Conservation (phyloP, 129 eudicot species). For the Rutidosis leptorrhynchoides region DNA sequence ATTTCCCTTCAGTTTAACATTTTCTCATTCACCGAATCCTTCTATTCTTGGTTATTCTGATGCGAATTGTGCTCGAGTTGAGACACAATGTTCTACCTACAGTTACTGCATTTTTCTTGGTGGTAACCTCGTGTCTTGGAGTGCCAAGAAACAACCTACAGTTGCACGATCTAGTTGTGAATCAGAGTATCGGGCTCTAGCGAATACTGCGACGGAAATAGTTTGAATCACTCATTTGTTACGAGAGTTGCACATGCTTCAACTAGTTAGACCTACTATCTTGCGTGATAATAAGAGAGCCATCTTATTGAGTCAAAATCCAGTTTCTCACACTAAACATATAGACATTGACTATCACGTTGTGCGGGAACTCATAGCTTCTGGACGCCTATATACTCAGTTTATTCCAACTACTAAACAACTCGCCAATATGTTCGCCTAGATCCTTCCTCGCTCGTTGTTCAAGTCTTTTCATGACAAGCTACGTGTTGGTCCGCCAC, state of each 20-base stretch:
- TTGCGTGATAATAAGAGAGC: neutral
- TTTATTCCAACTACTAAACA: neutral
- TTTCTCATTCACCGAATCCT: no score
- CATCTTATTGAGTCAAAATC: neutral
- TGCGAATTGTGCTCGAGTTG: no score
- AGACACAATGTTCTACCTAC: no score
- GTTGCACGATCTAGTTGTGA: neutral
- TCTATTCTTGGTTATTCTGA: no score
- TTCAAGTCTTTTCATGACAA: neutral
- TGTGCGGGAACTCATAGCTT: neutral
- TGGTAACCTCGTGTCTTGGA: no score
- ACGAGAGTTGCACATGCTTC: no score
- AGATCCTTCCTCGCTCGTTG: neutral
- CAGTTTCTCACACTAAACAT: neutral
- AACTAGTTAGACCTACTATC: neutral
- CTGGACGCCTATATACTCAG: neutral
- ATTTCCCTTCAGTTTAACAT: no score
- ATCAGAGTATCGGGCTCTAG: neutral
- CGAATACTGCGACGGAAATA: no score
- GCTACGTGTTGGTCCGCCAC: neutral
- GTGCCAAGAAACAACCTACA: no score
- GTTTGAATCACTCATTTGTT: no score
- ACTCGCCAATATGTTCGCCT: neutral
- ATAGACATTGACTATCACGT: neutral
- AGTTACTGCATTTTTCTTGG: no score